Conservation (phyloP, 2,329 filamentous ascomycete species). For the Penicillium olsonii region DNA sequence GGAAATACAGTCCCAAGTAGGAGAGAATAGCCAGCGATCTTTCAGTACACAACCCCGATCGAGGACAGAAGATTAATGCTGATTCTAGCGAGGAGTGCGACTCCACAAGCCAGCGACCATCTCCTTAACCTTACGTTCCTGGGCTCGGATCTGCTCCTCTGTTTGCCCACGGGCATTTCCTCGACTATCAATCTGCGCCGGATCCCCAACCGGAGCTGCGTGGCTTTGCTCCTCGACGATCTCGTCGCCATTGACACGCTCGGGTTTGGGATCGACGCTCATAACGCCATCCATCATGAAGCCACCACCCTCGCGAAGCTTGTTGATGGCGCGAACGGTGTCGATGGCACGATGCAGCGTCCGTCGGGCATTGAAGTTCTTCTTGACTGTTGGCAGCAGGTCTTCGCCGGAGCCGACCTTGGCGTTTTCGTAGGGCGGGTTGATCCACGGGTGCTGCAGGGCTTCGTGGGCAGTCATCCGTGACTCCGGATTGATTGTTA, state of each 20-base stretch:
- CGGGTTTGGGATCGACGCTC: conserved; percentile 57
- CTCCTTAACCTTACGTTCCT: conserved; percentile 61
- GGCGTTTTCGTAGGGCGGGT: conserved; percentile 53
- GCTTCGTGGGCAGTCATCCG: conserved; percentile 90
- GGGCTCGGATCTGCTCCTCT: conserved; percentile 61
- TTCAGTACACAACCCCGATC: background rate
- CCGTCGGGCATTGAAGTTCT: conserved; percentile 68
- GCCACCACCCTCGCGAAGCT: conserved; percentile 62
- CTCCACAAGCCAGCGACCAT: conserved; percentile 61
- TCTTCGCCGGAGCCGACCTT: conserved; percentile 50
- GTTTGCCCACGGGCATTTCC: conserved; percentile 63
- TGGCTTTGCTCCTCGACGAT: conserved; percentile 40
- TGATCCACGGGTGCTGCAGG: conserved; percentile 66
- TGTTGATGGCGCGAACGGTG: conserved; percentile 68
- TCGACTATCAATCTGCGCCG: conserved; percentile 59
- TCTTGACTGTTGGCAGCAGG: conserved; percentile 66
- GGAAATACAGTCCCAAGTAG: background rate
- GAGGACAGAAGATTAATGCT: background rate
- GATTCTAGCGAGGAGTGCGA: conserved; percentile 26
- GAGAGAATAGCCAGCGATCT: background rate
- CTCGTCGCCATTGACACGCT: conserved; percentile 47
- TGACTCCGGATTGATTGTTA: conserved; percentile 83
- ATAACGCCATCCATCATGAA: conserved; percentile 65
- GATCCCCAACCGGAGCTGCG: conserved; percentile 17
- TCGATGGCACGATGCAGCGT: conserved; percentile 69